Percentiles rank a stretch among this genome's conserved stretches.
These are phyloP conservation scores for Heterobasidion annosum DNA, from an alignment of 1,284 basidiomycete species.

Conservation along the genomic window DNA sequence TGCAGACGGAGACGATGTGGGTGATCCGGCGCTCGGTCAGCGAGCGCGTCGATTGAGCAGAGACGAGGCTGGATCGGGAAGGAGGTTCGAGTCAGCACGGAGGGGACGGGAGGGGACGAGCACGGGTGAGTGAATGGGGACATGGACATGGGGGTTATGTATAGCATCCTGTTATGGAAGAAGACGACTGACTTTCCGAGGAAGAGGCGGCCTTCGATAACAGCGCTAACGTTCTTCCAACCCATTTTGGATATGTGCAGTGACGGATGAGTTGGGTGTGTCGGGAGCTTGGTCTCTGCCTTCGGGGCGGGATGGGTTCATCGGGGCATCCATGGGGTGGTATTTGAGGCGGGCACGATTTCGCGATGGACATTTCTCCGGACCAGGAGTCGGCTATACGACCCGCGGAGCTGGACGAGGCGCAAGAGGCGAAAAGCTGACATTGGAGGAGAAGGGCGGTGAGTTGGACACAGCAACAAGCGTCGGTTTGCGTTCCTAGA, in stretches of 20 bases:
- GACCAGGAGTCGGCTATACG: not conserved
- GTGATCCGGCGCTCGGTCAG: conserved; percentile 68
- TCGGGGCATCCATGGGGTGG: not conserved
- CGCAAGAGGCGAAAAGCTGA: not conserved
- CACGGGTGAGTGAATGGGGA: conserved; percentile 15
- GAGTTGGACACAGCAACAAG: not conserved
- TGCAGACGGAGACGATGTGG: conserved; percentile 69
- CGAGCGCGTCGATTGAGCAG: conserved; percentile 65
- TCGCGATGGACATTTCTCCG: too few relatives aligned
- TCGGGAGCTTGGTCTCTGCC: not conserved
- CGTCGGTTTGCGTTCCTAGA: not conserved
- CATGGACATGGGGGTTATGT: conserved; percentile 6
- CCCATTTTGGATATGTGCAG: conserved; percentile 21
- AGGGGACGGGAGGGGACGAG: not conserved
- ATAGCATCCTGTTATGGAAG: not conserved
- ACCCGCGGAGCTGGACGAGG: not conserved
- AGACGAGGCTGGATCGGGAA: conserved; percentile 43
- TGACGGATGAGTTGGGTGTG: conserved; percentile 6
- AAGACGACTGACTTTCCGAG: conserved; percentile 59
- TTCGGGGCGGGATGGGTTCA: too few relatives aligned
- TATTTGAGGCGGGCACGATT: not conserved
- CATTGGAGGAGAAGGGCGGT: not conserved
- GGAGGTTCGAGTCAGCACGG: conserved; percentile 10
- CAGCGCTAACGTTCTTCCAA: conserved; percentile 67
- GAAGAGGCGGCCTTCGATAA: conserved; percentile 62